Conservation (phyloP, 495 filamentous ascomycete species). For the Penicillium bovifimosum region DNA sequence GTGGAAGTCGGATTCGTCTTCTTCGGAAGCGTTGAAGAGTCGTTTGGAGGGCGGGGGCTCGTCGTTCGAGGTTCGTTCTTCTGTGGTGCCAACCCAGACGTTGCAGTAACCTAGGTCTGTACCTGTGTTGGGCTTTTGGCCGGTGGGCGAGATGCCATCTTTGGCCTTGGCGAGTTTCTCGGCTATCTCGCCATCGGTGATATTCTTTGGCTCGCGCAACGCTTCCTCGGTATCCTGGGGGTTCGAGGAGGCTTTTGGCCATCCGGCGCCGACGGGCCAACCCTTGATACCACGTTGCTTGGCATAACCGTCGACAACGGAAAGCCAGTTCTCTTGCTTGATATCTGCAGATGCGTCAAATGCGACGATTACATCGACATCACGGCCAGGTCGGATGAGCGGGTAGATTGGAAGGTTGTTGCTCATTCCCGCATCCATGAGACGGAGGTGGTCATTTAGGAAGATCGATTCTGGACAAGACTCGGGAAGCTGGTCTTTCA, state of each 20-base stretch:
- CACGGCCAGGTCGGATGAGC: slow-evolving; percentile 75
- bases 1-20: slow-evolving; percentile 59
- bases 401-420: slow-evolving; percentile 97
- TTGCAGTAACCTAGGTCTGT: slow-evolving; percentile 81
- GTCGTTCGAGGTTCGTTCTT: slow-evolving; percentile 55
- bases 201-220: slow-evolving; percentile 63
- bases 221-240: slow-evolving; percentile 52
- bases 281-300: slow-evolving; percentile 81
- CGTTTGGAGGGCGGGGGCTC: slow-evolving; percentile 65
- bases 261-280: slow-evolving; percentile 88
- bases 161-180: slow-evolving; percentile 60
- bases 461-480: slow-evolving; percentile 72
- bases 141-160: slow-evolving; percentile 10
- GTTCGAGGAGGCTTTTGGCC: slow-evolving; percentile 61
- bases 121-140: slow-evolving; percentile 26
- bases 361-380: slow-evolving; percentile 86
- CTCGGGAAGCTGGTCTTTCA: slow-evolving; percentile 66
- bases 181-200: slow-evolving; percentile 52
- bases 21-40: slow-evolving; percentile 34
- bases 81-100: slow-evolving; percentile 83
- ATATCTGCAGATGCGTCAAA: slow-evolving; percentile 85
- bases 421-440: slow-evolving; percentile 97
- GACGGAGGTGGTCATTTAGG: slow-evolving; percentile 62
- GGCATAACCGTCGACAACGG: slow-evolving; percentile 86
- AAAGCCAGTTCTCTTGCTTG: slow-evolving; percentile 87